Percentiles rank a stretch among this genome's conserved stretches.
Conservation (phyloP, 371 early-diverging fungal species). For the Thermomucor indicae-seudaticae region DNA sequence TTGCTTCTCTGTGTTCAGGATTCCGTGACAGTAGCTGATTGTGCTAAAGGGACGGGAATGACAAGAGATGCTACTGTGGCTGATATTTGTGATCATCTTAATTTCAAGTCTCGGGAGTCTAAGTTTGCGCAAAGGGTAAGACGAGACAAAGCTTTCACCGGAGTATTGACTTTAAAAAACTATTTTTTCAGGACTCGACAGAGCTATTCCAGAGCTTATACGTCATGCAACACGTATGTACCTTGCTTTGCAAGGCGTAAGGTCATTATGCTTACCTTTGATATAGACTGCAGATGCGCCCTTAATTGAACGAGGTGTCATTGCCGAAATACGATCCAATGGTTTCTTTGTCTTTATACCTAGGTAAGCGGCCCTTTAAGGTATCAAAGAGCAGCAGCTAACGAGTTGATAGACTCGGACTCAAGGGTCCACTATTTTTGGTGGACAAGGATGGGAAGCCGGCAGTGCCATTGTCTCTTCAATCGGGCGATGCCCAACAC, state of each 20-base stretch:
- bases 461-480: slow-evolving; percentile 53
- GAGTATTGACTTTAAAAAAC: neutral
- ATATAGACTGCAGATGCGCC: slow-evolving; percentile 25
- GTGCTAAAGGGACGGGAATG: slow-evolving; percentile 19
- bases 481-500: slow-evolving; percentile 43
- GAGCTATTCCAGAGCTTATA: slow-evolving; percentile 75
- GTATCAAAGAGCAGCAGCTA: neutral
- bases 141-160: neutral
- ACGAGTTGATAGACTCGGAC: slow-evolving; percentile 40
- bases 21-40: slow-evolving; percentile 13
- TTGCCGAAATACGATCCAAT: slow-evolving; percentile 71
- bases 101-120: slow-evolving; percentile 67
- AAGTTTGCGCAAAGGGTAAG: slow-evolving; percentile 61
- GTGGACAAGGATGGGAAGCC: slow-evolving; percentile 53
- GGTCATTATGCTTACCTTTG: no score
- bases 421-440: slow-evolving; percentile 68
- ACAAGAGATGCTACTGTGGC: slow-evolving; percentile 42
- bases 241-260: neutral
- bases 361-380: slow-evolving; percentile 31
- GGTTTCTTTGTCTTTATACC: slow-evolving; percentile 75
- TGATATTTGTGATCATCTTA: slow-evolving; percentile 56
- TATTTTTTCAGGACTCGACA: slow-evolving; percentile 57
- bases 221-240: slow-evolving; percentile 53
- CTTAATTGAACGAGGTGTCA: slow-evolving; percentile 61
- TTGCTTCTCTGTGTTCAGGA: slow-evolving; percentile 48